Conservation (phyloP, 2,329 filamentous ascomycete genomes). For the Xenoacremonium recifei region DNA sequence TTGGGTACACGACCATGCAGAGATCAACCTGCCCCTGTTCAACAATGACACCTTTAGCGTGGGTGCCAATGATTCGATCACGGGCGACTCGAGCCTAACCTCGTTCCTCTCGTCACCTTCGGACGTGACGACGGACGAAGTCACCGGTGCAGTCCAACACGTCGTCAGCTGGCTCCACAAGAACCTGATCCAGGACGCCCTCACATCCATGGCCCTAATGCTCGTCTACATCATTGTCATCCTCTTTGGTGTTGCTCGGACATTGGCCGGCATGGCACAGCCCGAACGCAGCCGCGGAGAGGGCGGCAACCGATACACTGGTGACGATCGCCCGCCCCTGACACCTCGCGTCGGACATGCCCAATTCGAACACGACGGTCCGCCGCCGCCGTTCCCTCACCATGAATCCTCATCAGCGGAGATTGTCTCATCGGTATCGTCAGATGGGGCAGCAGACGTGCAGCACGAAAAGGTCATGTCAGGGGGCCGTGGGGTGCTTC, state of each 20-base stretch:
- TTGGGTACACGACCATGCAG: constrained; percentile 86
- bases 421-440: no score
- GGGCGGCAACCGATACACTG: constrained; percentile 47
- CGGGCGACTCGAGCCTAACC: constrained; percentile 57
- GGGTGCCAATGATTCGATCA: constrained; percentile 64
- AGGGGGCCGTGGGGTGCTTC: constrained; percentile 20
- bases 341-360: constrained; percentile 23
- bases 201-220: constrained; percentile 74
- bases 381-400: constrained; percentile 20
- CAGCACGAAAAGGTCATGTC: constrained; percentile 31
- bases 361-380: constrained; percentile 14
- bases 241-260: constrained; percentile 69
- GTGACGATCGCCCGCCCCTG: constrained; percentile 27
- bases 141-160: constrained; percentile 70
- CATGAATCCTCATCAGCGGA: constrained; percentile 26
- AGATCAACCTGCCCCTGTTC: constrained; percentile 77
- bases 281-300: constrained; percentile 55
- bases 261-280: constrained; percentile 57
- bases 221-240: constrained; percentile 76
- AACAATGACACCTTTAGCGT: constrained; percentile 79
- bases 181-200: constrained; percentile 71
- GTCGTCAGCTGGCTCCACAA: constrained; percentile 67
- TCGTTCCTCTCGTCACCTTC: constrained; percentile 78
- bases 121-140: constrained; percentile 73
- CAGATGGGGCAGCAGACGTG: no score